Base-by-base conservation (phyloP, 345 rosid species). In the Gossypium stocksii region DNA sequence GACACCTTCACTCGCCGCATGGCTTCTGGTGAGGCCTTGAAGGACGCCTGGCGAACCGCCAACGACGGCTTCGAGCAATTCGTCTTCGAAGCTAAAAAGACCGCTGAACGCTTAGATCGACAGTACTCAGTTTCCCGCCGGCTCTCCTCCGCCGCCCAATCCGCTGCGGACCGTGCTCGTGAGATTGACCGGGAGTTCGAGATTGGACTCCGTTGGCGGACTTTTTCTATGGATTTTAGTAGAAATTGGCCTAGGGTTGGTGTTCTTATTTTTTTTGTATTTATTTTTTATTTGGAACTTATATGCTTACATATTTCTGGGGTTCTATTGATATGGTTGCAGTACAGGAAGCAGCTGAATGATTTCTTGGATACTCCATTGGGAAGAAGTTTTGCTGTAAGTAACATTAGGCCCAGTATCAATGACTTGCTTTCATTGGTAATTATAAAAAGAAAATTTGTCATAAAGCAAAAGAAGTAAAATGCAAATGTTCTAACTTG, bases 211-310 rank as follows among this genome's bases (percentile, higher is more conserved):
- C 91, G 97, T 1, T 91, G 93, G 90, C 85, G 97, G 66, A 70
- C 83, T 19, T 79, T 92, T 65, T 48, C 90, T 22, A 78, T 85
- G 72, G 98, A 94, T 82, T 89, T 94, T 45, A 60, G 84, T 62
- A 83, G 97, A 77, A 92, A 90, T 80, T 92, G 86, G 87, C 97
- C 97, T 0, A 82, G 93, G 93, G 98, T 92, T 76, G 64, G 83
- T 78, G 76, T 34, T 34, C 41, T 34, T 34, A 7, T 66, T 60
- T 34, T 29, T 49, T 25, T n/a, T 25, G 38, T 70, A 15, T 1
- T 56, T 43, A 9, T 34, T 29, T 22, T 12, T 71, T 19, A 10
- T 49, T 71, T 74, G 25, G 66, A 56, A 20, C 14, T 15, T 41
- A 17, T 58, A 25, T 34, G 2, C 13, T 44, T 13, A 23, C 67